Conservation (phyloP, 371 early-diverging fungal genomes). For the Haplosporangium sp. region DNA sequence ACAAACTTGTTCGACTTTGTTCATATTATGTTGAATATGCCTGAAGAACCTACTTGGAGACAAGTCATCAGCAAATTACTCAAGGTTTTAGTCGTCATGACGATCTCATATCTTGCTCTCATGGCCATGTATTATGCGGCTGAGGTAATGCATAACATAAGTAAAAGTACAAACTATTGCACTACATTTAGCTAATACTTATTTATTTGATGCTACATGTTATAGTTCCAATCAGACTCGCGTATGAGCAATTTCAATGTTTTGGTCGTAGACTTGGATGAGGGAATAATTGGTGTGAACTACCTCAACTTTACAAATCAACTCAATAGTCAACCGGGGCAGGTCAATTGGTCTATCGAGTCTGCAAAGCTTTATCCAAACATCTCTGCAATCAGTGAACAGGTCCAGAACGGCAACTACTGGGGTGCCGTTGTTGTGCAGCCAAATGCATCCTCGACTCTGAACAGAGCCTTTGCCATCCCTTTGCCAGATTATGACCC, state of each 20-base stretch:
- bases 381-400: constrained; percentile 14
- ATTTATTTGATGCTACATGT: too few relatives aligned
- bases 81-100: constrained; percentile 44
- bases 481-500: constrained; percentile 32
- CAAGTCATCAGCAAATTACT: constrained; percentile 24
- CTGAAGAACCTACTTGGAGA: constrained; percentile 26
- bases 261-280: constrained; percentile 42
- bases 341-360: constrained; percentile 28
- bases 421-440: constrained; percentile 53
- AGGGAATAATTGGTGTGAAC: constrained; percentile 35
- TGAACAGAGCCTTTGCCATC: constrained; percentile 15
- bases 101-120: constrained; percentile 35
- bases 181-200: too few relatives aligned
- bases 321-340: constrained; percentile 24
- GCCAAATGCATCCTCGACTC: constrained; percentile 27
- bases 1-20: constrained; percentile 52
- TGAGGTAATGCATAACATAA: constrained; percentile 23
- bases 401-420: constrained; percentile 27
- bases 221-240: constrained; percentile 27
- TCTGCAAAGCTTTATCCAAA: constrained; percentile 8
- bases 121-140: constrained; percentile 52
- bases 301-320: constrained; percentile 21
- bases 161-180: not conserved
- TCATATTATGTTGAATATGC: constrained; percentile 47
- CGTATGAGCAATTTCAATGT: constrained; percentile 33